Evolutionary conservation across 441 rosid species (phyloP), one percentile per base, ranked within the genome.

Genomic region (Theobroma grandiflorum): DNA sequence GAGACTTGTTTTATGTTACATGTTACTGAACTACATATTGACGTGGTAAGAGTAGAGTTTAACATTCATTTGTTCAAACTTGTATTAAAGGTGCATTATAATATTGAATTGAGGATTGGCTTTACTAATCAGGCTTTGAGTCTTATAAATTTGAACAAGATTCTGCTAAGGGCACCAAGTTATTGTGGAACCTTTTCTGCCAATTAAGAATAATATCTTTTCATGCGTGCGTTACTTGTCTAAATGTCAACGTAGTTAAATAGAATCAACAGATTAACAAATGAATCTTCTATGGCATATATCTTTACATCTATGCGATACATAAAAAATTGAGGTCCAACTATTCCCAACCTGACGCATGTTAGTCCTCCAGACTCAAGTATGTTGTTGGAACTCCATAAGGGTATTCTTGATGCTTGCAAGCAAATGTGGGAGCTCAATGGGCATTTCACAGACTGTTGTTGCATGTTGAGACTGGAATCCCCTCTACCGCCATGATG

Each of bases 231-330:
- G 6, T 64, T 11, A 64, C 69, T 35, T 35, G 8, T 63, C 45
- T 37, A 43, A 67, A 67, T 67, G 72, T 12, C 38, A 43, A 11
- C 42, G 22, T 67, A 11, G 72, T 67, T 67, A 42, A 43, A 67
- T 65, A 18, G n/a, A 9, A n/a, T 6, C 18, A 67, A 45, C 42
- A 42, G 72, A 22, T 64, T 64, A n/a, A 35, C 69, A 64, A 64
- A 37, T 64, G 45, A 64, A 64, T 64, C 43, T 64, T 64, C 69
- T 37, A 37, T 64, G 45, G 69, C 22, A 55, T 55, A 8, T 55
- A 6, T 16, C 58, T 6, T 49, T 49, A 16, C 53, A 49, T 49
- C 53, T 2, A n/a, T n/a, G n/a, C 1, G 8, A 55, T 55, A 55
- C 26, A 2, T 26, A 26, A 26, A 26, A 26, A 26, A 26, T 18